Percentiles rank a stretch among this genome's conserved stretches.
Conservation (phyloP, 768 basidiomycete genomes). For the Plicaturopsis crispa region DNA sequence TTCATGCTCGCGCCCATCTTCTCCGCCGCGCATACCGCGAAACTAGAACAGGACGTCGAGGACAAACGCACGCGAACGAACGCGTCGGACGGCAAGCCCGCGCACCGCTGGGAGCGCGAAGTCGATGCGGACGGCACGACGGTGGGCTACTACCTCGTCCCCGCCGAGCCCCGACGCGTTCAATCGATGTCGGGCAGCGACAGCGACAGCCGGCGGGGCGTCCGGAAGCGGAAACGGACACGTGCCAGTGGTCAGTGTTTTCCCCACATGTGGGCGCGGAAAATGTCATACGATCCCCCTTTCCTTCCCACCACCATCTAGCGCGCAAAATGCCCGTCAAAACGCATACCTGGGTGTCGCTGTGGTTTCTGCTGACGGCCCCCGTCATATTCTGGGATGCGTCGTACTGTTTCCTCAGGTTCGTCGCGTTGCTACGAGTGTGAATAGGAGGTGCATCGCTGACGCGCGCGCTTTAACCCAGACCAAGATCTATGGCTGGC, state of each 20-base stretch:
- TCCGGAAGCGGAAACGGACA: no score
- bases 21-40: constrained; percentile 21
- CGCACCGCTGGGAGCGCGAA: no score
- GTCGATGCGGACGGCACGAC: no score
- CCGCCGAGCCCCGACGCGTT: no score
- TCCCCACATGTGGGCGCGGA: not conserved
- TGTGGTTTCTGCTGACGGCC: constrained; percentile 61
- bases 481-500: constrained; percentile 80
- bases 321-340: constrained; percentile 39
- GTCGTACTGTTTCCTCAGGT: constrained; percentile 78
- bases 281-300: constrained; percentile 1
- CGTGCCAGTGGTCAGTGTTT: no score
- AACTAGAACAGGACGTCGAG: constrained; percentile 3
- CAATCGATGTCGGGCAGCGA: no score
- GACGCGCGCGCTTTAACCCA: constrained; percentile 21
- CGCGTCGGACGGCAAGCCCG: constrained; percentile 4
- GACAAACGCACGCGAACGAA: constrained; percentile 1
- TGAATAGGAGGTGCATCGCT: constrained; percentile 7
- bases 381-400: constrained; percentile 71
- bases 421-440: constrained; percentile 20
- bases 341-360: constrained; percentile 48
- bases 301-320: constrained; percentile 6
- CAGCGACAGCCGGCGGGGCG: no score
- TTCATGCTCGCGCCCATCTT: constrained; percentile 19
- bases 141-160: no score